Conservation (phyloP, 257 asterid genomes). For the Lithospermum erythrorhizon region DNA sequence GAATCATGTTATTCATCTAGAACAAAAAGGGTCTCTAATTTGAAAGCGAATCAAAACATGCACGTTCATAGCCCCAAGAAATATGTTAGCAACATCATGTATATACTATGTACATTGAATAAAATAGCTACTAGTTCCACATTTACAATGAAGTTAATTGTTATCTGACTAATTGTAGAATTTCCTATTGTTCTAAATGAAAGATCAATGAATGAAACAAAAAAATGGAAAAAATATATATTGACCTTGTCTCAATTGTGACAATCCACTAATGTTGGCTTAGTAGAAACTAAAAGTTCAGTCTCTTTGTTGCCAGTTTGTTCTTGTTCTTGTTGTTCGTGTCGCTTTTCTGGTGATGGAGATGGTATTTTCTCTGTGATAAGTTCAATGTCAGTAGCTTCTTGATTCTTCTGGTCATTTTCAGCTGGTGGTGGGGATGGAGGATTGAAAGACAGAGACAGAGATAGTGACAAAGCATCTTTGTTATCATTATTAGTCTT, state of each 20-base stretch:
- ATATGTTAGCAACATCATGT: too few species aligned
- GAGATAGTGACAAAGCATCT: constrained; percentile 12
- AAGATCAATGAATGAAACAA: background rate
- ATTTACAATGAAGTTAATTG: constrained; percentile 3
- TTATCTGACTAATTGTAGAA: background rate
- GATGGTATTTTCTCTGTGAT: constrained; percentile 6
- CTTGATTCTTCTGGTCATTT: background rate
- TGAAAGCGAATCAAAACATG: too few species aligned
- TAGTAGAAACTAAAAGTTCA: constrained; percentile 26
- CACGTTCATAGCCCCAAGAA: too few species aligned
- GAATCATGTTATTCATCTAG: too few species aligned
- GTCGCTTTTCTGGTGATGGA: constrained; percentile 16
- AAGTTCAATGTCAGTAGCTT: background rate
- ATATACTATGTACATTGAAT: background rate
- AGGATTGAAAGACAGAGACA: constrained; percentile 33
- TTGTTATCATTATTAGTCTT: constrained; percentile 12
- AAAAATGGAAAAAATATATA: background rate
- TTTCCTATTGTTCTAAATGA: background rate
- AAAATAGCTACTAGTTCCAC: background rate
- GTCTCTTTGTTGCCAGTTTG: constrained; percentile 13
- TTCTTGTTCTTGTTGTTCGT: constrained; percentile 17
- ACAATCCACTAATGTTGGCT: constrained; percentile 36
- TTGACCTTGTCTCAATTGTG: constrained; percentile 19
- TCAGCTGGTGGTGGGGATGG: constrained; percentile 30
- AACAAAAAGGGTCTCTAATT: too few species aligned